Evolutionary conservation across 495 filamentous ascomycete genomes (phyloP), one percentile per base, ranked within the genome.

Genomic region (Daldinia loculata): DNA sequence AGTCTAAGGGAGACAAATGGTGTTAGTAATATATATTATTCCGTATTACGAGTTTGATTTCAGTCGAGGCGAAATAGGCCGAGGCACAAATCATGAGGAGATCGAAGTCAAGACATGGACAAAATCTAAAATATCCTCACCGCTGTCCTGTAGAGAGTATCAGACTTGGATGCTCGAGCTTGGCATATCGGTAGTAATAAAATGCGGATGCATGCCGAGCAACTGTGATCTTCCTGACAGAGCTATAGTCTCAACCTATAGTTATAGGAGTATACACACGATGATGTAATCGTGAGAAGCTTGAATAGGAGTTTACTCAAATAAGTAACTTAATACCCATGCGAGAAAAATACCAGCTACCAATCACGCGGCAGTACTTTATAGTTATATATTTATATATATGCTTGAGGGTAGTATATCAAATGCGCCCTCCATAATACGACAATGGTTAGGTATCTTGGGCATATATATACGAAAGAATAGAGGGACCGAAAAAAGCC

Each of bases 91-190:
- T 11, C 19, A 11, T 22, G 6, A 36, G 11, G 43, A 48, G 19
- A 48, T 38, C 6, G 5, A 30, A 53, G 26, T 53, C 4, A 24
- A 53, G 27, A 14, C 27, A 17, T 29, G 12, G 12, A 30, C 24
- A 53, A n/a, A 30, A 53, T 53, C 45, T 51, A 53, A 52, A 12
- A 22, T 24, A 29, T 56, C 30, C 38, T 36, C 66, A 73, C 70
- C 70, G 70, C 70, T 45, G 24, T 69, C 65, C 12, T 55, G 12
- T 7, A 65, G 57, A 66, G 66, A 73, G 70, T 69, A 73, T 69
- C 61, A 24, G 24, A 14, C 6, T 15, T 29, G 53, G 26, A 56
- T 38, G 24, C 15, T 53, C 26, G 27, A 53, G 12, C 50, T 53
- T 30, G 50, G 50, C 26, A 53, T 53, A 3, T 17, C 15, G 50